phyloP scores from a whole-genome alignment of 768 basidiomycete species.

The Russula compacta region DNA sequence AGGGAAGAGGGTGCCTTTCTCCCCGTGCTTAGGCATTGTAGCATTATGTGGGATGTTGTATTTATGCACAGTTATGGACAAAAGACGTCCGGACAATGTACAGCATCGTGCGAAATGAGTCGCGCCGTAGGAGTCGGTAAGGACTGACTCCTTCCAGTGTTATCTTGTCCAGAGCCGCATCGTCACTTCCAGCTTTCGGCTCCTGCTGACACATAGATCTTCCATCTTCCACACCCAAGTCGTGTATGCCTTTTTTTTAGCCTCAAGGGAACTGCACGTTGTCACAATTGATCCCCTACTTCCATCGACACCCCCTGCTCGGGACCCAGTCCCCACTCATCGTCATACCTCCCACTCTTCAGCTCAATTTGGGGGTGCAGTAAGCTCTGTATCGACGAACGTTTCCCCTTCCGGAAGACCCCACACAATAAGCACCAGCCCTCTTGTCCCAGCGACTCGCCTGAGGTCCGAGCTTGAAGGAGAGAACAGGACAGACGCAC shows the following conservation, averaged over 20 bases:
- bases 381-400: constrained; percentile 7
- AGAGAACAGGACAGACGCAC: constrained; percentile 16
- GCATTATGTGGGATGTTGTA: neutral
- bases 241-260: constrained; percentile 19
- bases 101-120: constrained; percentile 18
- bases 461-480: constrained; percentile 20
- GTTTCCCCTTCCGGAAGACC: constrained; percentile 3
- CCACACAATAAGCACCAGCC: constrained; percentile 11
- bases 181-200: neutral
- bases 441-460: constrained; percentile 19
- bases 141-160: constrained; percentile 1
- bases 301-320: constrained; percentile 21
- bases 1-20: neutral
- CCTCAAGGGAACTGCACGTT: constrained; percentile 17
- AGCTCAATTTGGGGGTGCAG: constrained; percentile 12
- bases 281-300: constrained; percentile 22
- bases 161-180: constrained; percentile 9
- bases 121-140: constrained; percentile 6
- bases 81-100: neutral
- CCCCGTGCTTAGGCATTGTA: neutral
- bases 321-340: constrained; percentile 20
- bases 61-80: neutral
- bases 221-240: constrained; percentile 13
- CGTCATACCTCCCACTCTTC: constrained; percentile 14
- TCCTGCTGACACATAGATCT: constrained; percentile 17